Percentiles rank a stretch among this genome's conserved stretches.
These are phyloP conservation scores for Candida sp. DNA, from an alignment of 1,139 yeast species.

Conservation along the genomic window DNA sequence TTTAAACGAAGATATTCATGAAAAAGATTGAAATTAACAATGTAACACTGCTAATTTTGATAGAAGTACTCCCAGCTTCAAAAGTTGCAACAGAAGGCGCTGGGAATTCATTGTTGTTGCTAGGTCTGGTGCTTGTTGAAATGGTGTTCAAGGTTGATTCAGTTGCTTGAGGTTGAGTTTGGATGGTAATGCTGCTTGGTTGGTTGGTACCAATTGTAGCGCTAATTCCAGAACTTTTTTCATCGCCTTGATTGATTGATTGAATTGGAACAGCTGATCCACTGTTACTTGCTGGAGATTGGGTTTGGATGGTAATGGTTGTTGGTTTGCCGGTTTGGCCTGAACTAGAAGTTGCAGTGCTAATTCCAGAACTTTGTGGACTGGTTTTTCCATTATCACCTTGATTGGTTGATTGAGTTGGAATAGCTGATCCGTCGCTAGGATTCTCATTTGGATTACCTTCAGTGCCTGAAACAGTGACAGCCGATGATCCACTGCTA, in stretches of 20 bases:
- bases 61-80: not conserved
- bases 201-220: not conserved
- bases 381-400: not conserved
- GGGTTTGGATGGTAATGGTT: too few species aligned
- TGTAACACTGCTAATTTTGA: not conserved
- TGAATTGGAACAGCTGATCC: not conserved
- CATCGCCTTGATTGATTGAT: not conserved
- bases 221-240: not conserved
- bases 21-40: not conserved
- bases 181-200: too few species aligned
- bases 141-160: not conserved
- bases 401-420: not conserved
- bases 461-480: too few species aligned
- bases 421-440: not conserved
- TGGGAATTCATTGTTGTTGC: not conserved
- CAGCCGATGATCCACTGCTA: too few species aligned
- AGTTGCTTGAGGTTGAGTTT: not conserved
- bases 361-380: not conserved
- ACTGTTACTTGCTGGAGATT: not conserved
- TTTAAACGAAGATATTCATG: not conserved
- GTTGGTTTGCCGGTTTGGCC: too few species aligned
- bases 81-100: not conserved
- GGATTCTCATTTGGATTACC: too few species aligned
- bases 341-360: not conserved
- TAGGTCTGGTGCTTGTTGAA: not conserved